Evolutionary conservation across 495 filamentous ascomycete species (phyloP), one percentile per base, ranked within the genome.

Genomic region (Talaromyces stipitatus): DNA sequence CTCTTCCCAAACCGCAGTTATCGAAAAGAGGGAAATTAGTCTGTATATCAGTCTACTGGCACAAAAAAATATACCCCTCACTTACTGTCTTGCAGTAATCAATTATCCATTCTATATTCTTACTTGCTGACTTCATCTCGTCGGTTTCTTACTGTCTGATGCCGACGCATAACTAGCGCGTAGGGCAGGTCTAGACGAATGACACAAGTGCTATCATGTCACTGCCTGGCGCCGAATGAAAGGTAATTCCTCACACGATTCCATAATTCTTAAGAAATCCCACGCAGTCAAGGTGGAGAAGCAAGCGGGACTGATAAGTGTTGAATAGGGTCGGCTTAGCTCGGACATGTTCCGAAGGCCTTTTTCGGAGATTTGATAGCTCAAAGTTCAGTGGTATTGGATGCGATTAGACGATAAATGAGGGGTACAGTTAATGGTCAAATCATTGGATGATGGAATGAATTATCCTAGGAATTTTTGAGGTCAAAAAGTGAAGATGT

Each of bases 161-260:
- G n/a, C n/a, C n/a, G n/a, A n/a, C n/a, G n/a, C n/a, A n/a, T 18
- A 16, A 27, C 10, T 0, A 20, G 50, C 22, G 50, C 50, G 9
- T 12, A 10, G 32, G 50, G 50, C 50, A 52, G 50, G 50, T 52
- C 50, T 8, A 52, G 50, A 29, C 50, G 50, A 52, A 30, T 30
- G 14, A 50, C 5, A 27, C 23, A 24, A 28, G 24, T 50, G n/a
- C 7, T 26, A 50, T 41, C 36, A 41, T 41, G 18, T 41, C 36
- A 41, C 5, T 14, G 16, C 36, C 18, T 41, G 36, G 36, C n/a
- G n/a, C 36, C 36, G 5, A 18, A 41, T 41, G 4, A 20, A 41
- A 14, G 36, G 18, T 18, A 41, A 16, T 41, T 16, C 33, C 36
- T 41, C 36, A 41, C 16, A 16, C 36, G 36, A 41, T 41, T 8